Evolutionary conservation across 192 early-diverging fungal genomes (phyloP).

Genomic region (Mortierella hygrophila): DNA sequence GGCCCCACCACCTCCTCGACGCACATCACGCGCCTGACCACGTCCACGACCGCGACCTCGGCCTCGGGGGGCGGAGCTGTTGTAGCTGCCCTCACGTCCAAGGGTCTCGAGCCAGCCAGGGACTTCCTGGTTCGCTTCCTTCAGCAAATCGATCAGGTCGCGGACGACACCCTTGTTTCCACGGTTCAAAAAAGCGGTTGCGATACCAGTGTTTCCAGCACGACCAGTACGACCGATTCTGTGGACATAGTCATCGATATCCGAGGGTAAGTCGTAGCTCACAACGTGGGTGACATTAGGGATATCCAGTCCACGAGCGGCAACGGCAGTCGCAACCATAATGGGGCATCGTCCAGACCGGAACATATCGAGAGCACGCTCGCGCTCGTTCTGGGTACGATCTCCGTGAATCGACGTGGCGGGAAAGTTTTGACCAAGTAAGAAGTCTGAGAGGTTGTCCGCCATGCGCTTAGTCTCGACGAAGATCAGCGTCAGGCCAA

Average conservation of each 20-base stretch:
- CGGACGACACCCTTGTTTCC: constrained; percentile 85
- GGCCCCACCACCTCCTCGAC: constrained; percentile 46
- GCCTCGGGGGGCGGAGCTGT: constrained; percentile 58
- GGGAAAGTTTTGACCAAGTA: constrained; percentile 79
- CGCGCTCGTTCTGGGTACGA: constrained; percentile 94
- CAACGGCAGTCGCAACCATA: constrained; percentile 97
- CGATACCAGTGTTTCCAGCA: constrained; percentile 92
- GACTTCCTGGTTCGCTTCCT: constrained; percentile 95
- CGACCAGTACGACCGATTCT: constrained; percentile 97
- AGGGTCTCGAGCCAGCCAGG: constrained; percentile 85
- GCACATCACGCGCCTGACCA: constrained; percentile 57
- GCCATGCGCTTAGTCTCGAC: constrained; percentile 97
- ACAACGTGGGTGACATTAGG: constrained; percentile 89
- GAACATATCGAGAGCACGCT: constrained; percentile 90
- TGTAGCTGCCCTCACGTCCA: constrained; percentile 66
- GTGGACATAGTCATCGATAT: constrained; percentile 98
- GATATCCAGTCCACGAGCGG: constrained; percentile 94
- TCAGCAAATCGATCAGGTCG: constrained; percentile 89
- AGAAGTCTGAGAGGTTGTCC: constrained; percentile 87
- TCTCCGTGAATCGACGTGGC: constrained; percentile 98
- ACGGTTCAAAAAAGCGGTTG: constrained; percentile 95
- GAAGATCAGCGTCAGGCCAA: constrained; percentile 92
- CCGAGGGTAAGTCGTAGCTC: constrained; percentile 95
- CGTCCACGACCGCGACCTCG: constrained; percentile 68
- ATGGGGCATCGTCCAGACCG: constrained; percentile 82